phyloP scores from a whole-genome alignment of 805 yeast genomes.

The Kodamaea restingae region DNA sequence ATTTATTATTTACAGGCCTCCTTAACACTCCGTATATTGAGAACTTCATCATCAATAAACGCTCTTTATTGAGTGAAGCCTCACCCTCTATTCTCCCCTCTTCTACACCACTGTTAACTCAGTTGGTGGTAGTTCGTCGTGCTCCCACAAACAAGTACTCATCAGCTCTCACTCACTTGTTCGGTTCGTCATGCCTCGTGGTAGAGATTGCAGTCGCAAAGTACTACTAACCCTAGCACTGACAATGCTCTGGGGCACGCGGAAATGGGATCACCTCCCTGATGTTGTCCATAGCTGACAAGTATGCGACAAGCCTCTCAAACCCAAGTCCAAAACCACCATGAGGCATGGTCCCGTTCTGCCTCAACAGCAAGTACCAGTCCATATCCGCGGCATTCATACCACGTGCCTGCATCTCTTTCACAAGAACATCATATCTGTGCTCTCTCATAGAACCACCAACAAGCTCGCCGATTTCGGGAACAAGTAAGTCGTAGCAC shows the following conservation, averaged over 20 bases:
- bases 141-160: not conserved
- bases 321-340: constrained; percentile 98
- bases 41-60: too few species aligned
- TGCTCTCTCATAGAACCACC: constrained; percentile 96
- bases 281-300: constrained; percentile 72
- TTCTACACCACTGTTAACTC: too few species aligned
- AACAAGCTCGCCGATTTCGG: constrained; percentile 87
- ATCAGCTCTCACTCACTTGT: not conserved
- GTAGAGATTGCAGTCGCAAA: too few species aligned
- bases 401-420: constrained; percentile 47
- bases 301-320: constrained; percentile 74
- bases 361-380: constrained; percentile 79
- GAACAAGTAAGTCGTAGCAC: constrained; percentile 84
- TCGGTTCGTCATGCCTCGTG: not conserved
- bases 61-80: too few species aligned
- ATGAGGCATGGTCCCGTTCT: constrained; percentile 82
- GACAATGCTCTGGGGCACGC: constrained; percentile 50
- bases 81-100: too few species aligned
- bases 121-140: too few species aligned
- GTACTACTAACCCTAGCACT: constrained; percentile 20
- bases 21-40: too few species aligned
- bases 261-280: constrained; percentile 88
- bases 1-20: too few species aligned
- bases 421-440: constrained; percentile 41
- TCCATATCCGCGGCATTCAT: constrained; percentile 60